Evolutionary conservation across 257 asterid genomes (phyloP), one percentile per base, ranked within the genome.

Genomic region (Haberlea rhodopensis): DNA sequence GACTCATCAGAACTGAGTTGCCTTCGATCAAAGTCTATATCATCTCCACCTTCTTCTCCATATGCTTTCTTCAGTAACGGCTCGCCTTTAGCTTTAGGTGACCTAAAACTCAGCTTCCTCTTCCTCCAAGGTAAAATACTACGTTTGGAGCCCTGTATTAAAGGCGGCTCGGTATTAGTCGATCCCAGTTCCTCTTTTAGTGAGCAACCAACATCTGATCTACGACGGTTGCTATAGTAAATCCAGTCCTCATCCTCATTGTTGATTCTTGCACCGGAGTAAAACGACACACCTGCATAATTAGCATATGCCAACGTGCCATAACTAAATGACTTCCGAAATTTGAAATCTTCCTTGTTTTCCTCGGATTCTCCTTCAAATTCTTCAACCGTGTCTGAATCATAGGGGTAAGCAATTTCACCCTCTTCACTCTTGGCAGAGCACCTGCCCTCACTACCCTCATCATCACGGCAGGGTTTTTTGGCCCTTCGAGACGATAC

Each of bases 41-140:
- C 99, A 74, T 92, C 99, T 10, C 99, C 99, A n/a, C 99, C 99
- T 79, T 89, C 99, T 79, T 92, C 99, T 51, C 85, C 95, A 72
- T 84, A 75, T 11, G 77, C 89, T 84, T 87, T 92, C 82, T 87
- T 92, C 70, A 92, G 82, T 67, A 92, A 70, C 0, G 99, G 99
- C 82, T 92, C 99, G 53, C 97, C 99, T 76, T 84, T 91, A 67
- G 84, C 79, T 79, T 82, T 91, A 25, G 96, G 96, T 71, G 98
- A 91, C 71, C 94, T 80, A 66, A 91, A 88, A 73, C 92, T 86
- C 76, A 85, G 73, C 71, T 91, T 91, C 76, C 98, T 83, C 80
- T 87, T 91, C 80, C 84, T 88, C 98, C 98, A 91, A 48, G 96
- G 91, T 55, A 91, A 74, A 64, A 91, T 85, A 83, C 96, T 87